Conservation (phyloP, 169 alveolate genomes). For the Sarcocystis neurona region DNA sequence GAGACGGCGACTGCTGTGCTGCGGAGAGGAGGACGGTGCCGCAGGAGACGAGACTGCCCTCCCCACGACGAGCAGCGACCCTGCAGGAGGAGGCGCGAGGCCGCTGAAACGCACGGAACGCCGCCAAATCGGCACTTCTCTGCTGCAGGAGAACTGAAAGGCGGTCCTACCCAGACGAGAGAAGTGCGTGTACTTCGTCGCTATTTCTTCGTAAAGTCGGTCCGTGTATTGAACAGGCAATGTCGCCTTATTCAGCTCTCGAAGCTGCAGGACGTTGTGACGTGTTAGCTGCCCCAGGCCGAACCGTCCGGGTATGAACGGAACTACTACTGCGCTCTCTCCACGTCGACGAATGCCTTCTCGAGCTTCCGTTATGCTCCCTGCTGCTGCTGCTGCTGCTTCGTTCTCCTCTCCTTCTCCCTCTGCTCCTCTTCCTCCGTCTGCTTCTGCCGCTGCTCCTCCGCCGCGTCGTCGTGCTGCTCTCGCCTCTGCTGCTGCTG, state of each 20-base stretch:
- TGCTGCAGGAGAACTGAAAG: too few relatives aligned
- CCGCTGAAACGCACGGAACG: not conserved
- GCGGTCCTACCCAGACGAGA: constrained; percentile 55
- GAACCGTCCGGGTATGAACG: constrained; percentile 38
- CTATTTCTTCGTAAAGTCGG: constrained; percentile 12
- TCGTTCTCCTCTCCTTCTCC: too few relatives aligned
- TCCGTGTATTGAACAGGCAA: constrained; percentile 41
- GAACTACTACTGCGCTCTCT: too few relatives aligned
- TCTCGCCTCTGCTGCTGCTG: too few relatives aligned
- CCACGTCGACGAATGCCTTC: not conserved
- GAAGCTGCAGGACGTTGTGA: constrained; percentile 24
- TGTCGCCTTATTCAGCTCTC: constrained; percentile 35
- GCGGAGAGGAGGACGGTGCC: too few relatives aligned
- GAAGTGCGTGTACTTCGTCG: constrained; percentile 21
- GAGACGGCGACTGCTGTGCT: too few relatives aligned
- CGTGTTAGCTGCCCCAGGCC: constrained; percentile 58
- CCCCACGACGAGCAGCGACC: too few relatives aligned
- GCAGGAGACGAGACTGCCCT: too few relatives aligned
- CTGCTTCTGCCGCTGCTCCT: too few relatives aligned
- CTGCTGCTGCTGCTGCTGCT: constrained; percentile 40
- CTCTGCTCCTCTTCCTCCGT: too few relatives aligned
- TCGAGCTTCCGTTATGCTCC: not conserved
- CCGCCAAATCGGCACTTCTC: not conserved
- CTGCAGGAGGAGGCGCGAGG: too few relatives aligned
- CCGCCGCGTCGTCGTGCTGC: too few relatives aligned